Evolutionary conservation across 805 yeast genomes (phyloP), one percentile per base, ranked within the genome.

Genomic region (Candida glaebosa): DNA sequence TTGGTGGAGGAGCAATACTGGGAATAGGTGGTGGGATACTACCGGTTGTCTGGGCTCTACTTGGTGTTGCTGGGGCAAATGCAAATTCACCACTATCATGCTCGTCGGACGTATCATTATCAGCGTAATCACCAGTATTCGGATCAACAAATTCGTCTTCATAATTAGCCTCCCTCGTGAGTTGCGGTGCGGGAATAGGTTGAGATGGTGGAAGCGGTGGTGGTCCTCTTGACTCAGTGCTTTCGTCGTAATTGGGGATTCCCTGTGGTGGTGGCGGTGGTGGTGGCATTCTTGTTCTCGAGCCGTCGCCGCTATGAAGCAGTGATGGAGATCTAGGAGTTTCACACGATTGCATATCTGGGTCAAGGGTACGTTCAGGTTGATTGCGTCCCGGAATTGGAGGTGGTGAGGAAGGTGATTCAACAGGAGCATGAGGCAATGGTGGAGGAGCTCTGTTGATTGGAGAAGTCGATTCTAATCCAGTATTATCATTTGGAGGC

Each of bases 1-100:
- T 24, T 20, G 44, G 46, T 31, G 45, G 45, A 16, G 45, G 48
- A n/a, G 22, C 33, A 14, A 14, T 35, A 32, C 6, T 12, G 10
- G 20, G 34, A 5, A 37, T 26, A n/a, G 39, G 34, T 15, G 38
- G 38, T 10, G 24, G 38, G 20, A 20, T 22, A 12, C 31, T 22
- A 17, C 44, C 49, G 16, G 41, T 36, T 9, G 50, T 47, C 24
- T 26, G 49, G 8, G 53, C 35, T 24, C 52, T 43, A 4, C 26
- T 17, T 10, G 52, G 46, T 5, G 38, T 37, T 26, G 34, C 14
- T 5, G 50, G 50, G 6, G 24, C 35, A 18, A 63, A 60, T 4
- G 58, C 61, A 15, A 65, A 53, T 32, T 60, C 65, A 16, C 68
- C 49, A 36, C 41, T 43, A 32, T 38, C 40, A 14, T 22, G 28